Percentiles rank a stretch among this genome's conserved stretches.
Evolutionary conservation across 768 basidiomycete species (phyloP).

Genomic region (Calocybe gangraenosa): DNA sequence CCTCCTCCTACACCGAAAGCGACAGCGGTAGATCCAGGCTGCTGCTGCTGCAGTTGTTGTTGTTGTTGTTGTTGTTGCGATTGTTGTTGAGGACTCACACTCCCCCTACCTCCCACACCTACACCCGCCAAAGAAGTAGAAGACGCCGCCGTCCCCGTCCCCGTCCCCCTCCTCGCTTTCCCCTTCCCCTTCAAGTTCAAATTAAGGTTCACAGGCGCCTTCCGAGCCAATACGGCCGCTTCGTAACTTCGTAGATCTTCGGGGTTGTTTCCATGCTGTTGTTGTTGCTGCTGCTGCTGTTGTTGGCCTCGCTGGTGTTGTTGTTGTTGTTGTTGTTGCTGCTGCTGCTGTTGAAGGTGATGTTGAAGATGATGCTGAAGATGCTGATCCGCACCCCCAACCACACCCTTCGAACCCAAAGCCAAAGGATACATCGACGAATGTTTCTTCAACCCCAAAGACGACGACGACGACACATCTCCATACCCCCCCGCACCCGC

Average conservation of each 20-base stretch:
- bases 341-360: slow-evolving; percentile 1
- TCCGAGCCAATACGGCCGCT: slow-evolving; percentile 68
- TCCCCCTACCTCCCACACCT: slow-evolving; percentile 7
- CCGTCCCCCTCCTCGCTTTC: not conserved
- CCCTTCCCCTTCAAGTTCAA: slow-evolving; percentile 34
- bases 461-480: not conserved
- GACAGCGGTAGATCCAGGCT: too few species aligned
- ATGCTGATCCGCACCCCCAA: too few species aligned
- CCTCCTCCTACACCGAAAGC: too few species aligned
- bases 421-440: not conserved
- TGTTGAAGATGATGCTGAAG: too few species aligned
- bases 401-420: too few species aligned
- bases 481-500: too few species aligned
- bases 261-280: slow-evolving; percentile 24
- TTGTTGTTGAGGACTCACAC: not conserved
- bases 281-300: not conserved
- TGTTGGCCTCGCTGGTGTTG: slow-evolving; percentile 14
- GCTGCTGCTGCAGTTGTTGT: too few species aligned
- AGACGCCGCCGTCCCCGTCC: not conserved
- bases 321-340: slow-evolving; percentile 13
- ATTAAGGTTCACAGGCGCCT: slow-evolving; percentile 55
- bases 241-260: slow-evolving; percentile 74
- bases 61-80: not conserved
- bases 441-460: not conserved
- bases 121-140: not conserved